Base-by-base conservation (phyloP, 371 early-diverging fungal species). In the Rhizopus arrhizus region DNA sequence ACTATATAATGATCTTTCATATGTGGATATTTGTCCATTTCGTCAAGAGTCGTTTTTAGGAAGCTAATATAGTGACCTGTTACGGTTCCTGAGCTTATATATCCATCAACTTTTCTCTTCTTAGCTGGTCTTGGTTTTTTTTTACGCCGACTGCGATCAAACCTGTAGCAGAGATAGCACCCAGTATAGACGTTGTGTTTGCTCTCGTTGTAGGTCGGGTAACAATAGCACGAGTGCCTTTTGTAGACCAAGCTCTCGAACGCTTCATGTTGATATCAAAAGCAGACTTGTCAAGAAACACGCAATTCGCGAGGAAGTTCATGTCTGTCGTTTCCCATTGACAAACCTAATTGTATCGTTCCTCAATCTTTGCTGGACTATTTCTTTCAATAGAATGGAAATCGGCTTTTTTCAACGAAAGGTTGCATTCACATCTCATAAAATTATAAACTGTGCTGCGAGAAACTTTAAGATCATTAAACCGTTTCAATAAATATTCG, bases 11-110 rank as follows among this genome's bases (percentile, higher is more conserved):
- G 54, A 10, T 40, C 54, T 42, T 58, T 55, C 58, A 65, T 65
- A 51, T 65, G 58, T 4, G 56, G 45, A 66, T 66, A 49, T 42
- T 66, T 66, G 55, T 66, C 58, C 54, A 66, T 53, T 54, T 54
- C 62, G 56, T 66, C 62, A 5, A 66, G 50, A 47, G 59, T 55
- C 16, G 36, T 58, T 53, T 53, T 58, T 49, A 66, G 53, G 55
- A 61, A 66, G 42, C 45, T 58, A 9, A 61, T 54, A 41, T 58
- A 61, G 28, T 61, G 66, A 10, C 59, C 62, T 15, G 43, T 61
- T 29, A 61, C 58, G 29, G 61, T 54, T 13, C 62, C 66, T 65
- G 59, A 56, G 41, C 65, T 60, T 52, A 47, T 53, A 33, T 60
- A 53, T 47, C 54, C 60, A 33, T 60, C 53, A 22, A 29, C 36